Evolutionary conservation across 768 basidiomycete genomes (phyloP).

Genomic region (Jaapia argillacea): DNA sequence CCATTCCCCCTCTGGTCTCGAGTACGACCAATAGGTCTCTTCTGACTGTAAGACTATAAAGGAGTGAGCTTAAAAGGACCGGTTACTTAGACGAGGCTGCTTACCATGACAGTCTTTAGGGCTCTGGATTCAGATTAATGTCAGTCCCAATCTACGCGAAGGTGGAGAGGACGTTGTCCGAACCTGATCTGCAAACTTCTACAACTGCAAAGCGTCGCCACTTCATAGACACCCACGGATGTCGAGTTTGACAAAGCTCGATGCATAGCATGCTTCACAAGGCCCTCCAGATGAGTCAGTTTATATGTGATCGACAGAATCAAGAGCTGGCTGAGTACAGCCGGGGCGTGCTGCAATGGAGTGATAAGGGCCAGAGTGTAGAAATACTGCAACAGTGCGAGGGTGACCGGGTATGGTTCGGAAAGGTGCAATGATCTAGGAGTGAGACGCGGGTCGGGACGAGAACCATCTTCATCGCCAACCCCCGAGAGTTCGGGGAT

Average conservation of each 20-base stretch:
- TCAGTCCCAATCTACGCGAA: conserved; percentile 4
- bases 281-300: conserved; percentile 58
- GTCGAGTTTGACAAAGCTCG: conserved; percentile 73
- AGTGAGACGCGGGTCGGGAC: conserved; percentile 72
- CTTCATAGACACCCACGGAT: conserved; percentile 89
- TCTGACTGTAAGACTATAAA: conserved; percentile 71
- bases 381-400: conserved; percentile 90
- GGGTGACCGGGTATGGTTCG: conserved; percentile 81
- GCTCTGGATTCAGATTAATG: conserved; percentile 33
- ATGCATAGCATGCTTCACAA: conserved; percentile 95
- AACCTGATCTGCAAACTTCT: conserved; percentile 85
- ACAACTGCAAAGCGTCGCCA: conserved; percentile 85
- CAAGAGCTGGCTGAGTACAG: conserved; percentile 80
- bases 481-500: conserved; percentile 53
- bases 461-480: conserved; percentile 34
- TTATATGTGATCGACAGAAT: conserved; percentile 79
- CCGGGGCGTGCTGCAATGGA: conserved; percentile 83
- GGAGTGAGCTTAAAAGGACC: conserved; percentile 4
- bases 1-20: conserved; percentile 23
- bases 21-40: conserved; percentile 49
- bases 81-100: conserved; percentile 10
- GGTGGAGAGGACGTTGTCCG: conserved; percentile 17
- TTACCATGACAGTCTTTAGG: conserved; percentile 76
- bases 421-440: conserved; percentile 74
- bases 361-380: conserved; percentile 84